phyloP scores from a whole-genome alignment of 345 rosid species.

The Microthlaspi erraticum region DNA sequence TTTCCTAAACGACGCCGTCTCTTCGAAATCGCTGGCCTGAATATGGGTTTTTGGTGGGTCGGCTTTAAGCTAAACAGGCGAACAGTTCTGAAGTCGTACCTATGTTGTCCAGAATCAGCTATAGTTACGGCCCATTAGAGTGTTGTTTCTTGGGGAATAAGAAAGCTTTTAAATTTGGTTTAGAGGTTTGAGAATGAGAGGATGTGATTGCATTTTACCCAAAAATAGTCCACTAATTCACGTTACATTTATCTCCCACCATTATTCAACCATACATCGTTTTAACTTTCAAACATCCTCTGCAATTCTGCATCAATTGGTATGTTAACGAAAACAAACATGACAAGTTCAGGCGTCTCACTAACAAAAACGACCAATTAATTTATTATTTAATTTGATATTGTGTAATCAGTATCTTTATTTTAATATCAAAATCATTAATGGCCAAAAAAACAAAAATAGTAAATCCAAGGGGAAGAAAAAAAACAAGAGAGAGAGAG shows the following conservation, averaged over 20 bases:
- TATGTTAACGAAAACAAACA: conserved; percentile 26
- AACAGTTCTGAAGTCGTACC: too few relatives aligned
- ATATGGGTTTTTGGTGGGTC: background rate
- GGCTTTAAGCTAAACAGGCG: background rate
- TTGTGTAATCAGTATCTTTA: background rate
- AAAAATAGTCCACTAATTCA: conserved; percentile 19
- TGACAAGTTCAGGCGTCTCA: conserved; percentile 43
- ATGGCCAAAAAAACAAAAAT: background rate
- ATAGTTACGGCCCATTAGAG: background rate
- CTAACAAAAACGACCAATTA: conserved; percentile 35
- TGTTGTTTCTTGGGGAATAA: conserved; percentile 29
- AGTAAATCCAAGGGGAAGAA: conserved; percentile 6
- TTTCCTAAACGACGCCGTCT: background rate
- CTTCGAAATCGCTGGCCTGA: background rate
- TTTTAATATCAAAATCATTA: conserved; percentile 2
- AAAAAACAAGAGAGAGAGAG: background rate
- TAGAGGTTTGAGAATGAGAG: conserved; percentile 3
- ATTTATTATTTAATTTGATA: background rate
- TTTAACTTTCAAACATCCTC: background rate
- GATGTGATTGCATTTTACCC: background rate
- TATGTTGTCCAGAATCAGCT: background rate
- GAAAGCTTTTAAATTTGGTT: background rate
- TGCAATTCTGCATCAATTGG: conserved; percentile 5
- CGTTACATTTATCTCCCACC: conserved; percentile 14
- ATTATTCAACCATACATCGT: conserved; percentile 22